These are phyloP conservation scores for Lindgomyces ingoldianus DNA, from an alignment of 495 filamentous ascomycete species.

Conservation along the genomic window DNA sequence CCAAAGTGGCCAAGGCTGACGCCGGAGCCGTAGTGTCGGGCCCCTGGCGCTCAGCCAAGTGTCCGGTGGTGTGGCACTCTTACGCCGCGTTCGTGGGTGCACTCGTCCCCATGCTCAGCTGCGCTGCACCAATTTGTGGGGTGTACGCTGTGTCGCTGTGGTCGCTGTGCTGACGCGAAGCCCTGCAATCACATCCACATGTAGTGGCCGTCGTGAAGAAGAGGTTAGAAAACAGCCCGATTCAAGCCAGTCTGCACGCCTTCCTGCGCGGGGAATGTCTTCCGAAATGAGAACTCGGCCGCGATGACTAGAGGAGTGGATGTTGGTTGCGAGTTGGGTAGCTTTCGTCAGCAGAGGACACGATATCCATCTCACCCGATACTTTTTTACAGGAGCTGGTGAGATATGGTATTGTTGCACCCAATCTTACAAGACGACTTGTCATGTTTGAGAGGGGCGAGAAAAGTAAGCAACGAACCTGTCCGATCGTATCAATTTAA, in stretches of 20 bases:
- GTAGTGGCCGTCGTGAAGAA: background rate
- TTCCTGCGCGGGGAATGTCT: background rate
- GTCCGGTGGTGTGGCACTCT: slow-evolving; percentile 32
- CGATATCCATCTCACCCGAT: too few species aligned
- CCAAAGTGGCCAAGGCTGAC: slow-evolving; percentile 17
- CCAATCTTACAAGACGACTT: background rate
- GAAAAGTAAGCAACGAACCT: background rate
- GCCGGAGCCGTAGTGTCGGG: slow-evolving; percentile 32
- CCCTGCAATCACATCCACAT: slow-evolving; percentile 1
- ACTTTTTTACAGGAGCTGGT: background rate
- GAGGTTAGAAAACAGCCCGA: background rate
- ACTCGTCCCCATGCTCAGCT: slow-evolving; percentile 27
- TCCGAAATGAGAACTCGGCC: background rate
- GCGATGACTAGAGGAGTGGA: background rate
- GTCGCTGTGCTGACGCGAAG: background rate
- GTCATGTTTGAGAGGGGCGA: background rate
- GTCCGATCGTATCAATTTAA: background rate
- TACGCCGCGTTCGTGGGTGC: slow-evolving; percentile 32
- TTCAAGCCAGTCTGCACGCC: background rate
- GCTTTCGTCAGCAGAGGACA: background rate
- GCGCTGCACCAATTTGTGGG: slow-evolving; percentile 26
- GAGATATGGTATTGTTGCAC: background rate
- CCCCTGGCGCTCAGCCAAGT: slow-evolving; percentile 27
- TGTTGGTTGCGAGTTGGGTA: background rate
- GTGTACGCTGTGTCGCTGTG: slow-evolving; percentile 2